Evolutionary conservation across 176 grass and related monocot genomes (phyloP), one percentile per base, ranked within the genome.

Genomic region (Cenchrus fungigraminus): DNA sequence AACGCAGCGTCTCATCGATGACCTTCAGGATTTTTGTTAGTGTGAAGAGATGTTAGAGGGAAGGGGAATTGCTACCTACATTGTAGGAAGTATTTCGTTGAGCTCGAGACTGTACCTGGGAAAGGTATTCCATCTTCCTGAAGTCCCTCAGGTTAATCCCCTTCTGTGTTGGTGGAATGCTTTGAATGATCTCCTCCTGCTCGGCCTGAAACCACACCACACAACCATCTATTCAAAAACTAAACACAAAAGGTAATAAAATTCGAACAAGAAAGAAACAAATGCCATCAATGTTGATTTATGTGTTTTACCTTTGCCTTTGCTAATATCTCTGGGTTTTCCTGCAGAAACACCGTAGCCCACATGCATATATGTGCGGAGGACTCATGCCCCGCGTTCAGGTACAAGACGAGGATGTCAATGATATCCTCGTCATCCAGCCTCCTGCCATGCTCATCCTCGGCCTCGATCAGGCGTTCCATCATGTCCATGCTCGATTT

Each of bases 301-400:
- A 44, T 44, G 43, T 6, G 43, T 44, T 6, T 29, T 73, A 93
- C 95, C 93, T 98, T 98, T 10, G 95, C 93, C 89, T 40, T 90
- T 77, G 89, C 79, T 34, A 92, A 85, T 57, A 97, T 84, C 1
- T 91, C 81, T 3, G 88, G 92, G 70, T 94, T 91, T 28, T 97
- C 92, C 83, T 97, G 92, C 11, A 97, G 65, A 69, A 95, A 79
- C 0, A 97, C 79, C 32, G 92, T 88, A 32, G 92, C 90, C 95
- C 92, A 97, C 95, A 97, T 97, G 88, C 88, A 88, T 79, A 97
- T 95, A 71, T 97, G 95, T 5, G 90, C 95, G 11, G 95, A 94
- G 10, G 95, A 97, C 83, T 97, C 95, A 70, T 97, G 95, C 1
- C 95, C 95, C 8, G 92, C 95, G 73, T 97, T 97, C 6, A 97